A percentile compares a stretch with the other conserved stretches of the same genome.
These are phyloP conservation scores for Tuber magnatum DNA, from an alignment of 495 filamentous ascomycete species.

Conservation along the genomic window DNA sequence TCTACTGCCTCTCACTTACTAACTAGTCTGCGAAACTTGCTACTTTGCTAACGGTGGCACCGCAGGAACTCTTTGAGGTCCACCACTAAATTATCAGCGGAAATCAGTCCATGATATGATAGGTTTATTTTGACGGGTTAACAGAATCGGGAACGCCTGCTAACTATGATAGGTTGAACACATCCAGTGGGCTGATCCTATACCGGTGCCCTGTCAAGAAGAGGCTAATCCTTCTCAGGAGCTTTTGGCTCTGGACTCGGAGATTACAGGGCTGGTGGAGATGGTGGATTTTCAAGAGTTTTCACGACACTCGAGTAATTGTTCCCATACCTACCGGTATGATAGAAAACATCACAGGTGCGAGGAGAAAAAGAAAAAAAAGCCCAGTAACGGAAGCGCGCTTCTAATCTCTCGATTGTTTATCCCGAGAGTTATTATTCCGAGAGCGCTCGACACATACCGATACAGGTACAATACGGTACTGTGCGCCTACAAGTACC, in stretches of 20 bases:
- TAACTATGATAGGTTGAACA: neutral
- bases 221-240: neutral
- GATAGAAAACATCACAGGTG: neutral
- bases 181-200: neutral
- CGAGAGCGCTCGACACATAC: neutral
- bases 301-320: too few species aligned
- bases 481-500: too few species aligned
- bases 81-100: neutral
- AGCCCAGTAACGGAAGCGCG: neutral
- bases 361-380: neutral
- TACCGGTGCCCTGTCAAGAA: neutral
- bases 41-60: neutral
- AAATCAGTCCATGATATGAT: neutral
- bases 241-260: neutral
- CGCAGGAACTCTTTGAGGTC: neutral
- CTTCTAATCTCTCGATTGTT: neutral
- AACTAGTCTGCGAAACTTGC: neutral
- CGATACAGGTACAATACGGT: neutral
- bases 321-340: neutral
- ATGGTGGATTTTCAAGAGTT: neutral
- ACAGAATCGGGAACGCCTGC: neutral
- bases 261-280: neutral
- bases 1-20: neutral
- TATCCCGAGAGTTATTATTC: neutral
- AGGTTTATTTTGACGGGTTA: neutral